A percentile compares a stretch with the other conserved stretches of the same genome.
Conservation (phyloP, 2,329 filamentous ascomycete species). For the Drechslerella coelobrocha region DNA sequence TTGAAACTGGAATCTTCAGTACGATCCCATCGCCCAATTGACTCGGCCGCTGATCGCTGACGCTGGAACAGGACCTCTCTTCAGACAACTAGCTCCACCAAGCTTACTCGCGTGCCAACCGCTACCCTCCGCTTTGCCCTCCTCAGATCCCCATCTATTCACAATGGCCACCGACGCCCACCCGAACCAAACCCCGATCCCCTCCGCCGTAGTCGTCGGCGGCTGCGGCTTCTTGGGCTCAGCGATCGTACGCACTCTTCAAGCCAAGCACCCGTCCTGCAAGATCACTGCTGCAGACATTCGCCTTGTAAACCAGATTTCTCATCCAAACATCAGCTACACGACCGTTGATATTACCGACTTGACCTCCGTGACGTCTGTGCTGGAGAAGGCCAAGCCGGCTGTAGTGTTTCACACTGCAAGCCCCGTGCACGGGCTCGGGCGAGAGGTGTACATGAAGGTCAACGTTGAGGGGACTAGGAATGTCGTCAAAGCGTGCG, state of each 20-base stretch:
- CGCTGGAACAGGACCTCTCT: background rate
- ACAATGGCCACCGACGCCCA: conserved; percentile 23
- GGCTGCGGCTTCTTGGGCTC: conserved; percentile 85
- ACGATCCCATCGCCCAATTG: background rate
- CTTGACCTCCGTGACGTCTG: conserved; percentile 65
- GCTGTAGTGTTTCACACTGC: conserved; percentile 92
- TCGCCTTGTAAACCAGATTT: conserved; percentile 70
- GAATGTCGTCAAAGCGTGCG: conserved; percentile 76
- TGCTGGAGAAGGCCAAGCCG: conserved; percentile 73
- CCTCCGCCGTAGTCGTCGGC: conserved; percentile 70
- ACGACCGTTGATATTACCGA: conserved; percentile 80
- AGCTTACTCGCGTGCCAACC: no score
- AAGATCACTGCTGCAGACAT: conserved; percentile 76
- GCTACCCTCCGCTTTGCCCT: background rate
- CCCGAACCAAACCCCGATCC: conserved; percentile 37
- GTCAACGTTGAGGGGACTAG: conserved; percentile 89
- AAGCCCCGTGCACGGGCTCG: conserved; percentile 68
- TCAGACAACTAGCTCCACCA: no score
- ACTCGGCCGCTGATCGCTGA: no score
- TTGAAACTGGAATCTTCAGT: no score
- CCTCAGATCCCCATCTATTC: background rate
- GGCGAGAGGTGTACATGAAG: conserved; percentile 72
- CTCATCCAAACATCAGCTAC: conserved; percentile 69
- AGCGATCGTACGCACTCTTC: conserved; percentile 77
- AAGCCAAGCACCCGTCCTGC: conserved; percentile 66